Evolutionary conservation across 495 filamentous ascomycete genomes (phyloP).

Genomic region (Podospora pseudoanserina): DNA sequence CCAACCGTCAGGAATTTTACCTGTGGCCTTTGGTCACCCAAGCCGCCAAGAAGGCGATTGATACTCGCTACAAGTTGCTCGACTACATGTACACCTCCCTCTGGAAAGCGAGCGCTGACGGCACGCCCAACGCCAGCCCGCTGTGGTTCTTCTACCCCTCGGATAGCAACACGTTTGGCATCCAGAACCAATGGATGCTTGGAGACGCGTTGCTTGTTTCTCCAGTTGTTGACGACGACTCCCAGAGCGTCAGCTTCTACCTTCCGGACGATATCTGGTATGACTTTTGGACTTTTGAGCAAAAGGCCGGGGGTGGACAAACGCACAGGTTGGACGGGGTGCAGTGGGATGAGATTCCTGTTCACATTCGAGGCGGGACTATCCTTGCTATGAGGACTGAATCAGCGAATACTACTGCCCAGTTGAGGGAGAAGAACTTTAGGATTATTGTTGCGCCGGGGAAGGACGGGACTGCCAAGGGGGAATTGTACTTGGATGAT

Average conservation of each 20-base stretch:
- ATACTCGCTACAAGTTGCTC: constrained; percentile 67
- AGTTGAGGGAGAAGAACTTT: constrained; percentile 62
- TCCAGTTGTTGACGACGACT: constrained; percentile 63
- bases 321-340: constrained; percentile 50
- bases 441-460: constrained; percentile 66
- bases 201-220: constrained; percentile 65
- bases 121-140: constrained; percentile 60
- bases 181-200: constrained; percentile 70
- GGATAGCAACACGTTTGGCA: constrained; percentile 56
- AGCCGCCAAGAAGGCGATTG: constrained; percentile 66
- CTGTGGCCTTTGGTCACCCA: constrained; percentile 60
- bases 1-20: constrained; percentile 75
- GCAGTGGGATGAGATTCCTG: constrained; percentile 62
- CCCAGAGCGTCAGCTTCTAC: constrained; percentile 62
- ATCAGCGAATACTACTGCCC: constrained; percentile 64
- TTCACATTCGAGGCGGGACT: constrained; percentile 67
- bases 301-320: constrained; percentile 52
- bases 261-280: constrained; percentile 71
- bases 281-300: constrained; percentile 64
- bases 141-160: constrained; percentile 67
- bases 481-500: constrained; percentile 59
- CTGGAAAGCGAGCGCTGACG: constrained; percentile 53
- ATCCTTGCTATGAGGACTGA: constrained; percentile 59
- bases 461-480: constrained; percentile 35
- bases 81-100: constrained; percentile 81